Conservation (phyloP, 306 rosid species). For the Oxytropis ochrocephala region DNA sequence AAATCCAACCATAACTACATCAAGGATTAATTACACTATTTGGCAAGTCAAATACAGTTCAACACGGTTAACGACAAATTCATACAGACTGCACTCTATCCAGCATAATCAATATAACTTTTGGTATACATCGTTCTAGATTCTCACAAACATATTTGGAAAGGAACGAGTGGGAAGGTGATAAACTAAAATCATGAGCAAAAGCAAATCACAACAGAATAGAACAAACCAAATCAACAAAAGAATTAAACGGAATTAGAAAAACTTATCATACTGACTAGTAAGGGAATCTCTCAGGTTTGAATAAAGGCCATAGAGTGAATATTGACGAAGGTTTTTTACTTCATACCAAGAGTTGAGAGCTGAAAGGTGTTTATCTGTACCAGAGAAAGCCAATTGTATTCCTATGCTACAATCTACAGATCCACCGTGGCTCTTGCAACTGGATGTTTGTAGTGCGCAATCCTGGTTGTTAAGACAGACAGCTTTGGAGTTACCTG, state of each 20-base stretch:
- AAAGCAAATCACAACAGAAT: slow-evolving; percentile 20
- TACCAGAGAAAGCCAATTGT: slow-evolving; percentile 90
- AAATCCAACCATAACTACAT: not conserved
- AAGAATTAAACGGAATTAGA: slow-evolving; percentile 25
- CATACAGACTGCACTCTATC: not conserved
- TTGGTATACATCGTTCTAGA: slow-evolving; percentile 10
- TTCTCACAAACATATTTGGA: slow-evolving; percentile 13
- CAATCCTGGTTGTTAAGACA: slow-evolving; percentile 85
- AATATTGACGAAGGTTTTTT: slow-evolving; percentile 79
- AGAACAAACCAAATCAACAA: slow-evolving; percentile 21
- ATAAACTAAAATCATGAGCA: not conserved
- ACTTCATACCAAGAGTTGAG: slow-evolving; percentile 99
- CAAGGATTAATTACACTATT: not conserved
- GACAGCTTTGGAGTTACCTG: slow-evolving; percentile 47
- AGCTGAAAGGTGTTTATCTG: slow-evolving; percentile 74
- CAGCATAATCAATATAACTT: slow-evolving; percentile 12
- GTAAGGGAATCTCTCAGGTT: slow-evolving; percentile 79
- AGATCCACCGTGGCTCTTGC: slow-evolving; percentile 60
- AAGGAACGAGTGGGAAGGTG: not conserved
- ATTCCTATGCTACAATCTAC: slow-evolving; percentile 89
- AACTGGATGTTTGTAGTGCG: slow-evolving; percentile 54
- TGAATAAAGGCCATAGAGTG: slow-evolving; percentile 69
- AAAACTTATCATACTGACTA: slow-evolving; percentile 65
- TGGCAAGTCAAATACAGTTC: slow-evolving; percentile 1
- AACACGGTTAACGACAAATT: not conserved